Evolutionary conservation across 2,329 filamentous ascomycete species (phyloP).

Genomic region (Teratosphaeria nubilosa): DNA sequence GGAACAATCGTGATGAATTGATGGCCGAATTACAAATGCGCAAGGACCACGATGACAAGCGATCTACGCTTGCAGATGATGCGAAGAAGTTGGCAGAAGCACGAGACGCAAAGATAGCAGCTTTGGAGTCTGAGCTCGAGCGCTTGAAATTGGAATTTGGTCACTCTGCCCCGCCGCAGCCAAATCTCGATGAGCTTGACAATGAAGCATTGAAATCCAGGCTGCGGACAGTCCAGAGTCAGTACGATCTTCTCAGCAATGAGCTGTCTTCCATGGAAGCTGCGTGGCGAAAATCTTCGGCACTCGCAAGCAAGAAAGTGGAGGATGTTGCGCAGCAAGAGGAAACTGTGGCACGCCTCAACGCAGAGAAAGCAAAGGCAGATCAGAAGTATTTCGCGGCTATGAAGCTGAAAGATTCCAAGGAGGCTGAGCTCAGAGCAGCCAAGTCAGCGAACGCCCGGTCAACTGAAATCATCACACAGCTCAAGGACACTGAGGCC

Average conservation of each 20-base stretch:
- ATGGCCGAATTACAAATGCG: conserved; percentile 70
- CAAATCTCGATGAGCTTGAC: conserved; percentile 43
- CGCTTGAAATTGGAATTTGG: conserved; percentile 52
- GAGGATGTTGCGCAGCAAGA: conserved; percentile 66
- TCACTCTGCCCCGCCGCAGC: conserved; percentile 26
- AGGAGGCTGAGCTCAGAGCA: conserved; percentile 68
- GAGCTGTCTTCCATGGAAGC: conserved; percentile 83
- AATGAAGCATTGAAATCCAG: conserved; percentile 63
- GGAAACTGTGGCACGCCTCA: conserved; percentile 63
- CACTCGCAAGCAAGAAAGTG: conserved; percentile 76
- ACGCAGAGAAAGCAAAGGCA: conserved; percentile 86
- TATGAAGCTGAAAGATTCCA: conserved; percentile 83
- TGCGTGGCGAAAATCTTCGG: conserved; percentile 82
- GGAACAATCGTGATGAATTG: conserved; percentile 75
- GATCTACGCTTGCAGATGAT: conserved; percentile 58
- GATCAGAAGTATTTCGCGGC: conserved; percentile 97
- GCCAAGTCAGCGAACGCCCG: conserved; percentile 76
- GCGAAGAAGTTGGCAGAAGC: conserved; percentile 71
- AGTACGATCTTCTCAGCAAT: conserved; percentile 74
- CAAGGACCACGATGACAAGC: conserved; percentile 69
- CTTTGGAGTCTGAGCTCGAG: conserved; percentile 73
- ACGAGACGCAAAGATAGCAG: conserved; percentile 67
- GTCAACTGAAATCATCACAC: conserved; percentile 84
- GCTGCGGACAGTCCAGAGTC: conserved; percentile 63
- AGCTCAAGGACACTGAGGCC: conserved; percentile 82